Evolutionary conservation across 768 basidiomycete genomes (phyloP).

Genomic region (Leccinellum albellum): DNA sequence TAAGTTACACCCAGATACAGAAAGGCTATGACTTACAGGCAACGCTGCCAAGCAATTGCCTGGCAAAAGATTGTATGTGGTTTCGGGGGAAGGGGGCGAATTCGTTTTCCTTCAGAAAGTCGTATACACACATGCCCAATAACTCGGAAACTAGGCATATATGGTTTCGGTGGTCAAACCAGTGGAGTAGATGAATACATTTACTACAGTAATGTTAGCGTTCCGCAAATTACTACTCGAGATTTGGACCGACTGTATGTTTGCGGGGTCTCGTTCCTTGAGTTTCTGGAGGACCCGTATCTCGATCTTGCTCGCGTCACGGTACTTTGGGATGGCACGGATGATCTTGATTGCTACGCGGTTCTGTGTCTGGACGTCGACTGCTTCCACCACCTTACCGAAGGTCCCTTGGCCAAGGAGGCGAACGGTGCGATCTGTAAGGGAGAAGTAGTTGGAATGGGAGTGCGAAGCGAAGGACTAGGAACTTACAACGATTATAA

Average conservation of each 20-base stretch:
- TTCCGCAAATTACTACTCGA: conserved; percentile 10
- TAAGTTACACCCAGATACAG: background rate
- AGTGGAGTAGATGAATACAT: conserved; percentile 93
- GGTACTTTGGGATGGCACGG: conserved; percentile 96
- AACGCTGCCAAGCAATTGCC: conserved; percentile 86
- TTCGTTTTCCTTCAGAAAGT: conserved; percentile 97
- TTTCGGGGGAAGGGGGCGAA: conserved; percentile 94
- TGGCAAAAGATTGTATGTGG: conserved; percentile 95
- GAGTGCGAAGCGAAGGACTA: background rate
- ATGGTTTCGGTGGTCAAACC: conserved; percentile 97
- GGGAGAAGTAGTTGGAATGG: conserved; percentile 13
- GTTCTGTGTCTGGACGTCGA: conserved; percentile 70
- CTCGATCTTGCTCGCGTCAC: conserved; percentile 98
- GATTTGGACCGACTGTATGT: conserved; percentile 68
- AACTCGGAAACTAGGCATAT: conserved; percentile 96
- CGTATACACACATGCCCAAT: conserved; percentile 95
- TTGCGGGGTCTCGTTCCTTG: conserved; percentile 82
- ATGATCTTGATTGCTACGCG: conserved; percentile 98
- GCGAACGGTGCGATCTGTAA: conserved; percentile 83
- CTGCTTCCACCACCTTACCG: conserved; percentile 95
- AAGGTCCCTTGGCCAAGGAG: conserved; percentile 97
- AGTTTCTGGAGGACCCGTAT: conserved; percentile 91
- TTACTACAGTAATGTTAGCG: conserved; percentile 54
- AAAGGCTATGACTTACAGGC: conserved; percentile 64
- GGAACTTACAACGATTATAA: conserved; percentile 69